These are phyloP conservation scores for Curvularia verruculosa DNA, from an alignment of 2,329 filamentous ascomycete genomes.

Conservation along the genomic window DNA sequence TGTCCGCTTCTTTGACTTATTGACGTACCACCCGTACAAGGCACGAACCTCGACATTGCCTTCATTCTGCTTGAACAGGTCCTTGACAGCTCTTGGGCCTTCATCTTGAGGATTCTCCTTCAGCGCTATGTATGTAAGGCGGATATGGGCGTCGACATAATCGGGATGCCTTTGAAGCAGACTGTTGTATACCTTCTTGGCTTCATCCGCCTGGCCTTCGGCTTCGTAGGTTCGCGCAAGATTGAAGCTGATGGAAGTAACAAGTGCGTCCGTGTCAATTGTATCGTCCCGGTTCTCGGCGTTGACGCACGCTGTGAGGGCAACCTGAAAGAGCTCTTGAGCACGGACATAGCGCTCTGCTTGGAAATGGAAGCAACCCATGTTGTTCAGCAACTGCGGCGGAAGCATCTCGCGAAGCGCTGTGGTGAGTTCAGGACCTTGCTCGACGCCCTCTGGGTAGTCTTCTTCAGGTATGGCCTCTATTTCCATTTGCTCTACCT, in stretches of 20 bases:
- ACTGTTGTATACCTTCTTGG: conserved; percentile 85
- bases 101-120: conserved; percentile 81
- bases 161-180: conserved; percentile 83
- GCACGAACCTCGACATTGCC: conserved; percentile 89
- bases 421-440: conserved; percentile 58
- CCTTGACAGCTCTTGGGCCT: conserved; percentile 82
- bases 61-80: conserved; percentile 83
- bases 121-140: conserved; percentile 88
- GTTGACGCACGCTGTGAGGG: conserved; percentile 83
- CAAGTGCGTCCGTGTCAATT: conserved; percentile 85
- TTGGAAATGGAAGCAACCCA: conserved; percentile 94
- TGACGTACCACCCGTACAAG: conserved; percentile 93
- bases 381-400: conserved; percentile 94
- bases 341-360: conserved; percentile 80
- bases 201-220: conserved; percentile 78
- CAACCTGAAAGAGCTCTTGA: conserved; percentile 89
- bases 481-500: conserved; percentile 89
- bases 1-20: conserved; percentile 82
- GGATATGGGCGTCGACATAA: conserved; percentile 88
- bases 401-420: conserved; percentile 78
- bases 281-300: conserved; percentile 76
- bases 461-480: conserved; percentile 77
- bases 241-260: conserved; percentile 97
- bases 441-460: conserved; percentile 61
- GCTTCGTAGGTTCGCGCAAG: conserved; percentile 92